phyloP scores from a whole-genome alignment of 345 rosid genomes.

The Barbarea vulgaris region DNA sequence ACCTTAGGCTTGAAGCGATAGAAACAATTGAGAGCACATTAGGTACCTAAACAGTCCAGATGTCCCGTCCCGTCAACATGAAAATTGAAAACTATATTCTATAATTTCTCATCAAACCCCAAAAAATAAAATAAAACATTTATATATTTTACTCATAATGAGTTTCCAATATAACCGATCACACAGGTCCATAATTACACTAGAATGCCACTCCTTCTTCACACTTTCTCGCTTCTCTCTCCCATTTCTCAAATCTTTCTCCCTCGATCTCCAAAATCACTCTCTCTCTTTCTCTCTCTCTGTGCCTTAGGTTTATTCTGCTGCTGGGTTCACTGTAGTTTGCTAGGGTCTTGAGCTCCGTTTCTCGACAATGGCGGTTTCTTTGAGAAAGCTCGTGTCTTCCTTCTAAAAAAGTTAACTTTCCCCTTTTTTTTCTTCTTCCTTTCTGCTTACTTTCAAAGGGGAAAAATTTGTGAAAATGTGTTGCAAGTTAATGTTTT shows the following conservation, averaged over 20 bases:
- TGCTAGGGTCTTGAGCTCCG: constrained; percentile 29
- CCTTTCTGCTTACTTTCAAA: constrained; percentile 32
- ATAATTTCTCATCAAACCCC: constrained; percentile 26
- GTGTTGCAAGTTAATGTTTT: constrained; percentile 17
- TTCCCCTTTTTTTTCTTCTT: not conserved
- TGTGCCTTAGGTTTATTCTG: constrained; percentile 1
- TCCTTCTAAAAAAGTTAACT: constrained; percentile 26
- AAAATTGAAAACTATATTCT: not conserved
- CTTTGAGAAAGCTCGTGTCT: constrained; percentile 34
- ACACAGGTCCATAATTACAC: constrained; percentile 34
- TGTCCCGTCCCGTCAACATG: constrained; percentile 31
- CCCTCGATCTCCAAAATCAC: constrained; percentile 33
- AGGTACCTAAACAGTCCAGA: constrained; percentile 15
- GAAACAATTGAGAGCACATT: constrained; percentile 35
- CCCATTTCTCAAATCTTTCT: constrained; percentile 24
- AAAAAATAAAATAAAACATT: not conserved
- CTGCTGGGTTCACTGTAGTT: constrained; percentile 27
- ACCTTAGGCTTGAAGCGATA: constrained; percentile 41
- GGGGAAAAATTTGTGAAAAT: constrained; percentile 19
- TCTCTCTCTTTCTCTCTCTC: constrained; percentile 12
- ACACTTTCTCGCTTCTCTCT: constrained; percentile 35
- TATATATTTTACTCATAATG: not conserved
- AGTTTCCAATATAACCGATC: constrained; percentile 34
- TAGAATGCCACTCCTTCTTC: constrained; percentile 38
- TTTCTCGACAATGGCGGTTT: constrained; percentile 41